These are phyloP conservation scores for Fusarium musae DNA, from an alignment of 2,329 filamentous ascomycete genomes.

Conservation along the genomic window DNA sequence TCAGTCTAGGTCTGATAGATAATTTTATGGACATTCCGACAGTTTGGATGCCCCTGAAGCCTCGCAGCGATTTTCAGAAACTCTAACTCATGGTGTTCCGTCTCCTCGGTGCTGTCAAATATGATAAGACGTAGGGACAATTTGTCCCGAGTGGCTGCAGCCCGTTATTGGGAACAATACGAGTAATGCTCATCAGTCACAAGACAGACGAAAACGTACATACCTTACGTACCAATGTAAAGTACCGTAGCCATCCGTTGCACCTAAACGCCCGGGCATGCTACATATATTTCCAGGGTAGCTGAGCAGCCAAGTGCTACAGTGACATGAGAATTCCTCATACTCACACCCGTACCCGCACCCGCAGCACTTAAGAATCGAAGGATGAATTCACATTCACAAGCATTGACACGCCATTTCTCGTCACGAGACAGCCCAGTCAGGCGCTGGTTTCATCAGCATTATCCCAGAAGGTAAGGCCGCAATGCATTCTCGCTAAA, in stretches of 20 bases:
- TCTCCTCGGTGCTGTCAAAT: not conserved
- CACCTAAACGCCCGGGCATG: not conserved
- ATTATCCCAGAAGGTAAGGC: constrained; percentile 23
- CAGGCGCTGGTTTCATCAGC: not conserved
- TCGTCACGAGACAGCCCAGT: constrained; percentile 13
- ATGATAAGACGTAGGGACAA: not conserved
- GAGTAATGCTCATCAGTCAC: not conserved
- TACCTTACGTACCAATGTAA: not conserved
- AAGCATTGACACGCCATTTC: not conserved
- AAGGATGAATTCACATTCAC: not conserved
- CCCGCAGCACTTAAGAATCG: not conserved
- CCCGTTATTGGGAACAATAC: not conserved
- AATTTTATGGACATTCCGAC: constrained; percentile 19
- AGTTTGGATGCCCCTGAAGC: constrained; percentile 8
- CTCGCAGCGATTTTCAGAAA: not conserved
- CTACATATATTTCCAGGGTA: not conserved
- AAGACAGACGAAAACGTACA: not conserved
- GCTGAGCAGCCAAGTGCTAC: not conserved
- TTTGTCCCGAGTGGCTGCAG: not conserved
- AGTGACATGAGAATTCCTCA: not conserved
- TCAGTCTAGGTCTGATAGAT: not conserved
- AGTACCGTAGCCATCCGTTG: not conserved
- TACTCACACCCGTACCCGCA: not conserved
- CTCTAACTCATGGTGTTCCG: constrained; percentile 4
- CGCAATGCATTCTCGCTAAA: constrained; percentile 23